phyloP scores from a whole-genome alignment of 106 monocot genomes.

The Hemerocallis citrina region DNA sequence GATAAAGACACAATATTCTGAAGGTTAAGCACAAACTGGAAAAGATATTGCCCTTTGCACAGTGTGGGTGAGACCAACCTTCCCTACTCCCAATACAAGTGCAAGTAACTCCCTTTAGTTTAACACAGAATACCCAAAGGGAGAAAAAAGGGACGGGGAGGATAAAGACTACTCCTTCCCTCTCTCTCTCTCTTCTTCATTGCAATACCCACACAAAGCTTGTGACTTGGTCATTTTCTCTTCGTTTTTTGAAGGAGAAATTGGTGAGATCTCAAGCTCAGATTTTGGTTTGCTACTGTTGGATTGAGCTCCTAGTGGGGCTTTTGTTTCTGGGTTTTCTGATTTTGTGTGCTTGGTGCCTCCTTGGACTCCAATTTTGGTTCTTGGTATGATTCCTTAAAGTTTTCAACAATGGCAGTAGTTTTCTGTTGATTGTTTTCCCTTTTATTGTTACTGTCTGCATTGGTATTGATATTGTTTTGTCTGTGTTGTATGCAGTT shows the following conservation, averaged over 20 bases:
- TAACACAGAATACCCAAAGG: neutral
- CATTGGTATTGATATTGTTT: neutral
- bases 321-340: neutral
- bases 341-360: neutral
- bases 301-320: neutral
- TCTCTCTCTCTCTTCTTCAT: neutral
- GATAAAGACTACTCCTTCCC: neutral
- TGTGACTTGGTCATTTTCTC: neutral
- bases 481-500: neutral
- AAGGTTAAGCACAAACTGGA: constrained; percentile 1
- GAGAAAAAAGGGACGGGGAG: neutral
- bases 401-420: neutral
- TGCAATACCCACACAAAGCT: neutral
- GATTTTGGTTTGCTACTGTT: neutral
- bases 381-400: neutral
- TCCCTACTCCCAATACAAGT: neutral
- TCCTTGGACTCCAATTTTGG: neutral
- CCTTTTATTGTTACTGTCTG: neutral
- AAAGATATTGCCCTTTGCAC: constrained; percentile 6
- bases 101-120: no score
- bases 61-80: neutral
- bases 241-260: no score
- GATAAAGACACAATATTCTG: no score
- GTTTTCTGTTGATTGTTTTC: neutral
- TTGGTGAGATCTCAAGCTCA: neutral